These are phyloP conservation scores for Lodderomyces elongisporus DNA, from an alignment of 1,139 yeast species.

Conservation along the genomic window DNA sequence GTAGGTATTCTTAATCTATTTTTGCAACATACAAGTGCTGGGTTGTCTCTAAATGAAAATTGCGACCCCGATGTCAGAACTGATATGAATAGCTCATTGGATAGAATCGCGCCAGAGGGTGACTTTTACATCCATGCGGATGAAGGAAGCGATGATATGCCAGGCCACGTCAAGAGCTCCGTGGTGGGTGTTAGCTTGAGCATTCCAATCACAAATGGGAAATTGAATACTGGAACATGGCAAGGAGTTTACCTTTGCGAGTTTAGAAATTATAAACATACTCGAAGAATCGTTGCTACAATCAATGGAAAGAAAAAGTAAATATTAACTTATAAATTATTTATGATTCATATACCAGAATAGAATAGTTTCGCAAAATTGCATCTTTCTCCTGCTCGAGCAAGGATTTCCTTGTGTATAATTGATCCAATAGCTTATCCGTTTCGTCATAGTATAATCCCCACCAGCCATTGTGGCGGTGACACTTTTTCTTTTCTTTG, in stretches of 20 bases:
- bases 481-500: slow-evolving; percentile 62
- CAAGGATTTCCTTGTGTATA: slow-evolving; percentile 17
- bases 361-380: slow-evolving; percentile 31
- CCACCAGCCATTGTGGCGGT: slow-evolving; percentile 65
- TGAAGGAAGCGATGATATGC: slow-evolving; percentile 83
- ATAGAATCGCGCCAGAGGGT: slow-evolving; percentile 67
- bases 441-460: slow-evolving; percentile 46
- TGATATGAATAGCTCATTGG: slow-evolving; percentile 62
- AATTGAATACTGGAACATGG: slow-evolving; percentile 74
- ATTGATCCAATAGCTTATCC: slow-evolving; percentile 25
- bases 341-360: slow-evolving; percentile 11
- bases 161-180: slow-evolving; percentile 68
- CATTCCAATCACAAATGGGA: slow-evolving; percentile 67
- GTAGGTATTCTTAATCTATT: slow-evolving; percentile 64
- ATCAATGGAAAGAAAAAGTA: slow-evolving; percentile 52
- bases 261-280: slow-evolving; percentile 59
- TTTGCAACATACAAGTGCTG: slow-evolving; percentile 77
- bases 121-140: slow-evolving; percentile 59
- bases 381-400: slow-evolving; percentile 21
- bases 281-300: slow-evolving; percentile 67
- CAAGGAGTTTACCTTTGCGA: slow-evolving; percentile 77
- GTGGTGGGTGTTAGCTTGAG: slow-evolving; percentile 61
- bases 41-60: slow-evolving; percentile 69
- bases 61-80: slow-evolving; percentile 73
- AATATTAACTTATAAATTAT: too few species aligned